Conservation (phyloP, 2,329 filamentous ascomycete genomes). For the Chaetothyriales sp. region DNA sequence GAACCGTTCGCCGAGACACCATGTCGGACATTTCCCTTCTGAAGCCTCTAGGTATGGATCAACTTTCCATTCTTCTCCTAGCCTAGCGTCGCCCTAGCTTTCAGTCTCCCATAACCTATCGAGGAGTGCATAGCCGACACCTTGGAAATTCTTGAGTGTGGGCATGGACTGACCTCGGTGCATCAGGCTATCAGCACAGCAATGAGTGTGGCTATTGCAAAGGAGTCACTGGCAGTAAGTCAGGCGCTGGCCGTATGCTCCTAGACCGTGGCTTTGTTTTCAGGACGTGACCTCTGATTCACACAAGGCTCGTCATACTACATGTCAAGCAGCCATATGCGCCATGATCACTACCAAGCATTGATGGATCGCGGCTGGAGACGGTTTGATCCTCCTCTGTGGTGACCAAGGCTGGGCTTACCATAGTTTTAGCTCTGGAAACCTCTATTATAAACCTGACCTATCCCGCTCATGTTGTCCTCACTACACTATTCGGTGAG, state of each 20-base stretch:
- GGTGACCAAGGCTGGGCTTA: constrained; percentile 1
- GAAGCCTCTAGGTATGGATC: constrained; percentile 29
- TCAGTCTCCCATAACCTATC: neutral
- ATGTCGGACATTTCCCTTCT: constrained; percentile 26
- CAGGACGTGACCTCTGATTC: constrained; percentile 1
- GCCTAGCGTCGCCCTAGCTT: neutral
- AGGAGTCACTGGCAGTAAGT: constrained; percentile 31
- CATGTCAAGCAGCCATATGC: constrained; percentile 29
- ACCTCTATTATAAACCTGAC: constrained; percentile 37
- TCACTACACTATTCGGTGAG: constrained; percentile 46
- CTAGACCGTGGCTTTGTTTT: constrained; percentile 19
- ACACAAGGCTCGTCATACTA: constrained; percentile 31
- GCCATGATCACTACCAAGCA: constrained; percentile 32
- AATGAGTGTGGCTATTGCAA: constrained; percentile 34
- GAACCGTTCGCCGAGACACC: neutral
- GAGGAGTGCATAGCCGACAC: neutral
- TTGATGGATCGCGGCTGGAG: constrained; percentile 36
- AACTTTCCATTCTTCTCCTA: neutral
- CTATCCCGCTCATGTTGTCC: constrained; percentile 73
- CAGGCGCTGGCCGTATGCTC: constrained; percentile 15
- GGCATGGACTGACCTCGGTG: constrained; percentile 5
- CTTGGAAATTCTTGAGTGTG: neutral
- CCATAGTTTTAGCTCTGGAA: constrained; percentile 27
- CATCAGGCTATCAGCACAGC: constrained; percentile 32
- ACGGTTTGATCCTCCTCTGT: constrained; percentile 22